phyloP scores from a whole-genome alignment of 1,139 yeast genomes.

The Saccharomyces hybrid region DNA sequence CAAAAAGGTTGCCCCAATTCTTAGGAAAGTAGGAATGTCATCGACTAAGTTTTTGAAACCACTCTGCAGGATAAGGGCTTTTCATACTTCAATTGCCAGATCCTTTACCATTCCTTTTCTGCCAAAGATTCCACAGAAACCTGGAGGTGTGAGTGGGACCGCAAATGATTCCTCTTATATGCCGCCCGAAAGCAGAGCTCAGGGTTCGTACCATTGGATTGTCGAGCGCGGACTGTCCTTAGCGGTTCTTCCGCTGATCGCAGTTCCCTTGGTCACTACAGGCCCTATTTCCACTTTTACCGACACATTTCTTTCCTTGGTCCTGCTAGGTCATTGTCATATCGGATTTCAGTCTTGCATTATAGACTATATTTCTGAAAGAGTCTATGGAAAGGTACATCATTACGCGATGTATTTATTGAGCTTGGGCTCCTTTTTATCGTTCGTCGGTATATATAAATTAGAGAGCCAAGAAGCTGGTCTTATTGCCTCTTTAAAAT shows the following conservation, averaged over 20 bases:
- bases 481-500: slow-evolving; percentile 35
- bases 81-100: neutral
- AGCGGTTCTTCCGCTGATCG: slow-evolving; percentile 52
- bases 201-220: slow-evolving; percentile 69
- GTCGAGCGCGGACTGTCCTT: slow-evolving; percentile 51
- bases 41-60: neutral
- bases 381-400: slow-evolving; percentile 61
- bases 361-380: slow-evolving; percentile 47
- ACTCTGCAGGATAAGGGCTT: neutral
- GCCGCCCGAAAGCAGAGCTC: slow-evolving; percentile 45
- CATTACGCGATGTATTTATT: slow-evolving; percentile 49
- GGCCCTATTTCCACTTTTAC: slow-evolving; percentile 39
- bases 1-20: neutral
- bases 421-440: slow-evolving; percentile 51
- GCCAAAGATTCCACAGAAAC: slow-evolving; percentile 59
- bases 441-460: slow-evolving; percentile 56
- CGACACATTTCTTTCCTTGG: slow-evolving; percentile 50
- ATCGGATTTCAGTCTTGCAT: slow-evolving; percentile 53
- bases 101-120: slow-evolving; percentile 33
- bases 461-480: slow-evolving; percentile 64
- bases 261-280: slow-evolving; percentile 54
- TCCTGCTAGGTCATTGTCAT: slow-evolving; percentile 53
- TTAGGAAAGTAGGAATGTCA: neutral
- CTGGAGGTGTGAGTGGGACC: slow-evolving; percentile 63
- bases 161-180: slow-evolving; percentile 62